Evolutionary conservation across 2,329 filamentous ascomycete genomes (phyloP), one percentile per base, ranked within the genome.

Genomic region (Colletotrichum tropicale): DNA sequence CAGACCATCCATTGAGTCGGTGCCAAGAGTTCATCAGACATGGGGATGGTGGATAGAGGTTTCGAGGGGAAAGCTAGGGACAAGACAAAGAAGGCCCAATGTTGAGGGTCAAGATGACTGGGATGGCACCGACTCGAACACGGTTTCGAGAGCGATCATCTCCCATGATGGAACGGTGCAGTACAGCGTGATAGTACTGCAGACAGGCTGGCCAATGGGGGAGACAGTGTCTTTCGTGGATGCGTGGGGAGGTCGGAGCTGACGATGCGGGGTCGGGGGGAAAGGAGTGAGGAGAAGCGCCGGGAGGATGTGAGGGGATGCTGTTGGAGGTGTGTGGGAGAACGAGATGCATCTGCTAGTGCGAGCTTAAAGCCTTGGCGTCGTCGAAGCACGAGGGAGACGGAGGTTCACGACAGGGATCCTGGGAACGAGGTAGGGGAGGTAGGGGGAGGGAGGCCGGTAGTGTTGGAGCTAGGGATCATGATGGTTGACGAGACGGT

Each of bases 21-120:
- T 38, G 74, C 74, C 74, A 76, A 76, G 74, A 76, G 70, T 74
- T 74, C 43, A 65, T 48, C 64, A 52, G 32, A 43, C 74, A 69
- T 69, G 70, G 70, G 70, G 56, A n/a, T 30, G 52, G 73, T 69
- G 65, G 74, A 75, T 48, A 67, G 48, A 38, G 43, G 58, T 65
- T 75, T 75, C 73, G 34, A 61, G 66, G 55, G 34, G 34, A 75
- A 48, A 26, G 64, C 12, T 32, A n/a, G 55, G 18, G 30, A 34
- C 48, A 62, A 67, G 32, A 48, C 36, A 68, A 30, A 48, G 26
- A n/a, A 58, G 21, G 38, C 21, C 24, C 61, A 64, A 36, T 58
- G 30, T 70, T 34, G 30, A 74, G 56, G 38, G 55, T 26, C 70
- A 61, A 62, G 43, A 52, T 36, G 61, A 36, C 71, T 28, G 28